These are phyloP conservation scores for Hsuehochloa calcarea DNA, from an alignment of 176 grass and related monocot genomes.

Conservation along the genomic window DNA sequence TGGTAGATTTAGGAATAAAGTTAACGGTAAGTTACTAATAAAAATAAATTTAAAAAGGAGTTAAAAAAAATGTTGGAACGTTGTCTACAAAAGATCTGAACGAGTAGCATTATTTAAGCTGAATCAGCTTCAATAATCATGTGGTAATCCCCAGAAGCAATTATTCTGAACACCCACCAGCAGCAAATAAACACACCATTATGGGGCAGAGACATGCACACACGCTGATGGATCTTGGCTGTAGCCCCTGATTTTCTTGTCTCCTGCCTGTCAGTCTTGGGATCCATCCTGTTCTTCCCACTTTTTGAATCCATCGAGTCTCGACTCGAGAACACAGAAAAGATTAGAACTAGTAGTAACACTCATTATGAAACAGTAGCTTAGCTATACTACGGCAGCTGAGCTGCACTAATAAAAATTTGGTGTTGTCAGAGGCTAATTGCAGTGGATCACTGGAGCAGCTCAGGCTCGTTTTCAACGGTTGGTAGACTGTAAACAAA, in stretches of 20 bases:
- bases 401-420: slow-evolving; percentile 10
- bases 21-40: no score
- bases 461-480: slow-evolving; percentile 46
- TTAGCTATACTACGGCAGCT: neutral
- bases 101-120: neutral
- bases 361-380: slow-evolving; percentile 9
- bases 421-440: slow-evolving; percentile 20
- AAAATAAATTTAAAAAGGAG: no score
- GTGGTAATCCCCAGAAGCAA: neutral
- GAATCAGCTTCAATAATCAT: neutral
- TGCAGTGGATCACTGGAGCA: slow-evolving; percentile 6
- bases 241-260: slow-evolving; percentile 24
- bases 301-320: neutral
- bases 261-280: slow-evolving; percentile 13
- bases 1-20: no score
- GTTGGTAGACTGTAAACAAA: slow-evolving; percentile 41
- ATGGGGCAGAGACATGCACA: neutral
- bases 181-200: neutral
- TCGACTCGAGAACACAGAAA: slow-evolving; percentile 12
- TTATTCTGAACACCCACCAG: neutral
- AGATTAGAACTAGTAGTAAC: neutral
- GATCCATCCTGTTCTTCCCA: slow-evolving; percentile 32
- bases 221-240: slow-evolving; percentile 17
- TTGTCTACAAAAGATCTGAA: neutral
- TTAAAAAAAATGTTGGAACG: no score